Evolutionary conservation across 2,329 filamentous ascomycete species (phyloP).

Genomic region (Sarocladium oryzae): DNA sequence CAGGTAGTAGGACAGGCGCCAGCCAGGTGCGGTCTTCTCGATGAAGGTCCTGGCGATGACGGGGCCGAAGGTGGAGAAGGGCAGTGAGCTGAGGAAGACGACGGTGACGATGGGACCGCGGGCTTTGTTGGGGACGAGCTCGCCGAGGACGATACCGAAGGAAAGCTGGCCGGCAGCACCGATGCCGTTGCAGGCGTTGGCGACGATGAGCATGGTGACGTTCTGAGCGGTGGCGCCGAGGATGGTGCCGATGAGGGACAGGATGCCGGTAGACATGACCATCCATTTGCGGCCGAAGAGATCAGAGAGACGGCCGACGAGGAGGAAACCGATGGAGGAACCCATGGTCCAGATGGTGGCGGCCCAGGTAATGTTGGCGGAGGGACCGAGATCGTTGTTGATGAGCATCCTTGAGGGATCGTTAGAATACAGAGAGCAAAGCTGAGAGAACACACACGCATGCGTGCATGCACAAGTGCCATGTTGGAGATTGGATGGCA

Average conservation of each 20-base stretch:
- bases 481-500: too few relatives aligned
- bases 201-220: constrained; percentile 30
- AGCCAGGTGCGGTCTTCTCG: constrained; percentile 32
- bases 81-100: constrained; percentile 32
- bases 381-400: constrained; percentile 26
- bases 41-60: constrained; percentile 40
- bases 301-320: constrained; percentile 35
- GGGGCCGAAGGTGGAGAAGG: constrained; percentile 37
- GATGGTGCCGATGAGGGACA: constrained; percentile 32
- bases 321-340: constrained; percentile 30
- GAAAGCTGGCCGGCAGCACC: constrained; percentile 34
- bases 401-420: constrained; percentile 24
- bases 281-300: constrained; percentile 37
- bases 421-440: too few relatives aligned
- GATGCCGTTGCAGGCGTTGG: constrained; percentile 30
- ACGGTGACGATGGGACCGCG: constrained; percentile 29
- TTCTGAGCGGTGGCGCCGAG: constrained; percentile 27
- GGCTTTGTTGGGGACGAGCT: constrained; percentile 36
- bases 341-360: constrained; percentile 32
- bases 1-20: constrained; percentile 45
- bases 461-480: too few relatives aligned
- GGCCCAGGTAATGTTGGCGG: constrained; percentile 25
- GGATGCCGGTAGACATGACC: constrained; percentile 24
- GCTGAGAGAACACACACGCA: too few relatives aligned
- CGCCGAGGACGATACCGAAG: constrained; percentile 34